Base-by-base conservation (phyloP, 495 filamentous ascomycete species). In the Penicillium canescens region DNA sequence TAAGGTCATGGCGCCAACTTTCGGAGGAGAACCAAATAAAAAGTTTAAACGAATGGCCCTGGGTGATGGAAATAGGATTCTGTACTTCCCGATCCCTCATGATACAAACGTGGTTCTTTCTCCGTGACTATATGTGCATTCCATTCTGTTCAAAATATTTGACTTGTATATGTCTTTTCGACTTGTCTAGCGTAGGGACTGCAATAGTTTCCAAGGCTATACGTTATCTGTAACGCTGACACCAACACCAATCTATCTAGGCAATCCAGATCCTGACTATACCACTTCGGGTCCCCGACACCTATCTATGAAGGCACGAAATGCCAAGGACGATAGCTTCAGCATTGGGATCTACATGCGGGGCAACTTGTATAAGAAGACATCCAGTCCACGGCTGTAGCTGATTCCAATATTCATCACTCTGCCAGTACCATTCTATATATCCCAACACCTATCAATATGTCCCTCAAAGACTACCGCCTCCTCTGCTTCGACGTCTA, bases 401-500 rank as follows among this genome's bases (percentile, higher is more conserved):
- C 8, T 7, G 28, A 31, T 10, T 6, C 28, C 9, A 7, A 8
- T 18, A 9, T 18, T 4, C 14, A 20, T 43, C 16, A 18, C 18
- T 23, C 35, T 6, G 14, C 36, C 33, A 35, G 26, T 48, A 16
- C 18, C 21, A 9, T 7, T 11, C 16, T 38, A 50, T 16, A 42
- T 23, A 24, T 45, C 26, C 21, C 5, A 12, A 9, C 13, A 46
- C n/a, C 10, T 10, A n/a, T 34, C 45, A 62, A 24, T 23, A 75
- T 73, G 70, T 55, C 68, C 18, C 68, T 82, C 16, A 66, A 66
- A 14, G 51, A 70, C 54, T 82, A 72, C 66, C 67, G 61, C 4
- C 63, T 85, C 49, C 82, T 91, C 31, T 75, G 72, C 63, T 94
- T 95, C 73, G 89, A 95, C 67, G 82, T 88, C 76, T 93, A 90